Conservation (phyloP, 2,329 filamentous ascomycete species). For the Talaromyces albobiverticillius region DNA sequence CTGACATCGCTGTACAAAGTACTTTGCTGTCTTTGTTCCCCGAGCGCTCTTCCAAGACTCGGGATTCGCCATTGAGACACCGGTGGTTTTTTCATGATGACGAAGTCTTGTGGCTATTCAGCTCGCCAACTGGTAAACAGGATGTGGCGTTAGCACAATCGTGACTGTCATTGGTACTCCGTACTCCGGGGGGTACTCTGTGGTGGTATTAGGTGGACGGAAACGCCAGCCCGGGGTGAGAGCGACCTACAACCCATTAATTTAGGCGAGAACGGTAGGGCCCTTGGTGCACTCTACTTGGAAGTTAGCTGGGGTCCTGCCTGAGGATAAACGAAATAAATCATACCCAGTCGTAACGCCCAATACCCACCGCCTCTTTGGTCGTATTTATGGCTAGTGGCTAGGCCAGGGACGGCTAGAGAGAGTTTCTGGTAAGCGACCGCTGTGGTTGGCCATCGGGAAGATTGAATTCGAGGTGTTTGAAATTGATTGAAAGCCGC, state of each 20-base stretch:
- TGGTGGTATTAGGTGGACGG: neutral
- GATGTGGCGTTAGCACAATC: constrained; percentile 1
- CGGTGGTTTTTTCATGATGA: neutral
- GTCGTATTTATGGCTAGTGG: constrained; percentile 9
- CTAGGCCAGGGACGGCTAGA: constrained; percentile 15
- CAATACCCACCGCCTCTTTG: constrained; percentile 16
- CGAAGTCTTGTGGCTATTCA: constrained; percentile 7
- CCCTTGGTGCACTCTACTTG: too few relatives aligned
- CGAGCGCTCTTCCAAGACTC: neutral
- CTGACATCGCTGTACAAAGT: neutral
- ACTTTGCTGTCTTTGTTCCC: constrained; percentile 3
- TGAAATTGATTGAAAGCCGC: neutral
- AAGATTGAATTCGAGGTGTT: neutral
- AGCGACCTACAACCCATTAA: neutral
- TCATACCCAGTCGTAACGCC: constrained; percentile 3
- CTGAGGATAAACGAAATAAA: too few relatives aligned
- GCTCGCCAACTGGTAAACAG: neutral
- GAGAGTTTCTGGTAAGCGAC: neutral
- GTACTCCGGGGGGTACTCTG: neutral
- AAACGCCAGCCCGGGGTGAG: neutral
- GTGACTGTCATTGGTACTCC: neutral
- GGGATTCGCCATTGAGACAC: constrained; percentile 6
- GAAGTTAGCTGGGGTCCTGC: neutral
- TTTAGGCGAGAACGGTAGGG: neutral
- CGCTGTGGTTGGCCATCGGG: neutral